These are phyloP conservation scores for Sanghuangporus weigelae DNA, from an alignment of 1,284 basidiomycete species.

Conservation along the genomic window DNA sequence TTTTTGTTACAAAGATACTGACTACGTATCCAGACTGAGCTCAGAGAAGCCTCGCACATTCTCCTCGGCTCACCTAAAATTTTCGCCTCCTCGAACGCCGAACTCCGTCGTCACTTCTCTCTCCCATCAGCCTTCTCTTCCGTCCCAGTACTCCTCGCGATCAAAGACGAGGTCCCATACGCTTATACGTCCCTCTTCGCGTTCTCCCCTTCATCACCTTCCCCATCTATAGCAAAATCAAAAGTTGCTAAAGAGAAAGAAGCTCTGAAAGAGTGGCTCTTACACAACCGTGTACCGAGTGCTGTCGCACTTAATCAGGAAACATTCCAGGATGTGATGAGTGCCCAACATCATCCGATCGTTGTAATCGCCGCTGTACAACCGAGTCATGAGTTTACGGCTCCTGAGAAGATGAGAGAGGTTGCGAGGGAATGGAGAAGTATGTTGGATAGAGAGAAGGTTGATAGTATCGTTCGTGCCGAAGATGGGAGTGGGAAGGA, in stretches of 20 bases:
- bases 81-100: slow-evolving; percentile 46
- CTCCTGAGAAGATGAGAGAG: slow-evolving; percentile 34
- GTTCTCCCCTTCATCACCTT: slow-evolving; percentile 26
- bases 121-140: slow-evolving; percentile 35
- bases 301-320: slow-evolving; percentile 65
- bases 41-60: slow-evolving; percentile 43
- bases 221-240: slow-evolving; percentile 22
- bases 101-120: slow-evolving; percentile 47
- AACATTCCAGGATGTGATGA: slow-evolving; percentile 80
- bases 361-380: slow-evolving; percentile 66
- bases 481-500: slow-evolving; percentile 24
- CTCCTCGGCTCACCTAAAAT: slow-evolving; percentile 71
- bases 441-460: slow-evolving; percentile 45
- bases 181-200: slow-evolving; percentile 37
- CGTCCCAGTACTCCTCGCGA: slow-evolving; percentile 59
- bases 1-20: background rate
- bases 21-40: slow-evolving; percentile 32
- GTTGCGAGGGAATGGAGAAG: slow-evolving; percentile 36
- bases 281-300: slow-evolving; percentile 64
- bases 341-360: slow-evolving; percentile 62
- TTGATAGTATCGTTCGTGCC: slow-evolving; percentile 16
- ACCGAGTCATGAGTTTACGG: background rate
- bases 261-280: slow-evolving; percentile 44
- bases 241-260: background rate
- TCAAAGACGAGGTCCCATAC: slow-evolving; percentile 63